Evolutionary conservation across 345 rosid species (phyloP).

Genomic region (Gossypium herbaceum): DNA sequence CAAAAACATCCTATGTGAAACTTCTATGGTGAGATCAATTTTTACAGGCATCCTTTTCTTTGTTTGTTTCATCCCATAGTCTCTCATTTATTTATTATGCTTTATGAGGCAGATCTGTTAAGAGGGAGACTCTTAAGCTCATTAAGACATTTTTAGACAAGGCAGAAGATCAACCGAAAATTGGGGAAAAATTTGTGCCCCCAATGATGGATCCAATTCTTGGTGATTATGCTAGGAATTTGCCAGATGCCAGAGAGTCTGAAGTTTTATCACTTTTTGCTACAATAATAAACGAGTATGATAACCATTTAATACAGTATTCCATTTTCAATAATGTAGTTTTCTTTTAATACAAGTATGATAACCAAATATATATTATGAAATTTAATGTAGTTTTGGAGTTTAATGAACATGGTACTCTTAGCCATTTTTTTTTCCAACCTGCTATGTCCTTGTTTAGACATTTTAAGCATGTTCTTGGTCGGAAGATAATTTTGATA

Average conservation of each 20-base stretch:
- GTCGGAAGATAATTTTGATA: not conserved
- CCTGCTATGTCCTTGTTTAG: not conserved
- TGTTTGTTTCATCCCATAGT: not conserved
- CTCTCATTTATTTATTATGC: constrained; percentile 1
- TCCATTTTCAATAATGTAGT: not conserved
- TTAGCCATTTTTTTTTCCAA: not conserved
- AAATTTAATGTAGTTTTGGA: not conserved
- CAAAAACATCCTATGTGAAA: constrained; percentile 86
- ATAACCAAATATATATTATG: not conserved
- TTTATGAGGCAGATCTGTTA: constrained; percentile 69
- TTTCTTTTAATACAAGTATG: no score
- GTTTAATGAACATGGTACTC: not conserved
- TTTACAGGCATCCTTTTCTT: constrained; percentile 7
- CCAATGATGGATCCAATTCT: constrained; percentile 99
- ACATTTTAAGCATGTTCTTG: not conserved
- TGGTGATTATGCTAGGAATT: constrained; percentile 93
- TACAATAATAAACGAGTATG: constrained; percentile 95
- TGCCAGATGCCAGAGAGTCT: constrained; percentile 99
- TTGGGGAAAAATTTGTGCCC: constrained; percentile 96
- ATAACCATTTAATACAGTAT: not conserved
- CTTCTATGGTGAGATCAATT: constrained; percentile 58
- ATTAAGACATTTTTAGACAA: constrained; percentile 98
- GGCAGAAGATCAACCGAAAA: constrained; percentile 95
- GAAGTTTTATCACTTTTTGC: constrained; percentile 98
- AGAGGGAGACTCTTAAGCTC: constrained; percentile 95